Base-by-base conservation (phyloP, 2,329 filamentous ascomycete species). In the Neobulgaria alba region DNA sequence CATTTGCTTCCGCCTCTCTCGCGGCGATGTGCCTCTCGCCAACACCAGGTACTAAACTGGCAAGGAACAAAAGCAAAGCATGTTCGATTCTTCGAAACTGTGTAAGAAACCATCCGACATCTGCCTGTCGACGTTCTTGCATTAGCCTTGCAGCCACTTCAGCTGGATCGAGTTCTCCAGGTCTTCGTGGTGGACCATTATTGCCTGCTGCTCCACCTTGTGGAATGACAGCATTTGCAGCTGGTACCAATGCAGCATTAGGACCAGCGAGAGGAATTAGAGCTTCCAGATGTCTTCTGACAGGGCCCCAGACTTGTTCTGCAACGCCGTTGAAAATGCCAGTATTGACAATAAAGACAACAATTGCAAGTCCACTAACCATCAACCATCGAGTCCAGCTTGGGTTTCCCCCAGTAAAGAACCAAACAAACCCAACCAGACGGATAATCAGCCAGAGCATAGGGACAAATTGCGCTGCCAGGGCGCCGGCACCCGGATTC, bases 21-120 rank as follows among this genome's bases (percentile, higher is more conserved):
- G 57, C 57, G 20, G 57, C 56, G 39, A 82, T 80, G 46, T 82
- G 78, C 36, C 76, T 65, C 59, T 82, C 78, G 1, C 77, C 77
- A 17, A 82, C 69, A 8, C 78, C 78, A 1, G 78, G 78, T 2
- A 77, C 75, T 45, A 82, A 70, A 55, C 78, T 82, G 15, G 78
- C 78, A 16, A 82, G 62, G 52, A 82, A 82, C 17, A 82, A 63
- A 12, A 82, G 67, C 0, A 73, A 67, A 14, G 76, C 72, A 47
- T 78, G 69, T 59, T 82, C 77, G 5, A 75, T 53, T 9, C 74
- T 64, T 42, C 76, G 66, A 4, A 72, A 58, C 41, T 73, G 70
- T 37, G 68, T 59, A 45, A 68, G 54, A 4, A 76, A 50, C 69
- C 73, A 71, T 34, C 65, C 66, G 7, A 62, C 64, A 47, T 76